phyloP scores from a whole-genome alignment of 2,329 filamentous ascomycete genomes.

The Pseudofabraea citricarpa region DNA sequence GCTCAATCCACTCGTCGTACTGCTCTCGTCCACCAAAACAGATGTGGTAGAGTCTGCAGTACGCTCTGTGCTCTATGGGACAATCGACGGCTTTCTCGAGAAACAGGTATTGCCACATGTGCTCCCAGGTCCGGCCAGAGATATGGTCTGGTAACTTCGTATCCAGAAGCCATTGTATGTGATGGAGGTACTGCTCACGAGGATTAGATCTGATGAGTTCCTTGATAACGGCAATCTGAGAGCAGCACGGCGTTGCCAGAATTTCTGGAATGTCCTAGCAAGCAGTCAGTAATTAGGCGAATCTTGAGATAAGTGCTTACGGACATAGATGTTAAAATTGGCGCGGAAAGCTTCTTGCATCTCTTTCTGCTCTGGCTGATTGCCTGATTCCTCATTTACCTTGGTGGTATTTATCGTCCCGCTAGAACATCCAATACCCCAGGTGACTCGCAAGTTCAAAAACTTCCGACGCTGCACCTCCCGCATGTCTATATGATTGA shows the following conservation, averaged over 20 bases:
- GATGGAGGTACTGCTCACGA: conserved; percentile 47
- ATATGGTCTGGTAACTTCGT: conserved; percentile 48
- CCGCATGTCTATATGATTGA: conserved; percentile 17
- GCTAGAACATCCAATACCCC: conserved; percentile 49
- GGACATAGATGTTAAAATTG: conserved; percentile 17
- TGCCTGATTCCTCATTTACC: conserved; percentile 11
- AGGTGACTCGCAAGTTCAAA: conserved; percentile 55
- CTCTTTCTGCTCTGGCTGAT: conserved; percentile 11
- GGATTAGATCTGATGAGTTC: conserved; percentile 44
- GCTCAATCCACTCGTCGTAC: conserved; percentile 17
- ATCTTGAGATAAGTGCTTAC: too few relatives aligned
- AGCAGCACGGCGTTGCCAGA: conserved; percentile 55
- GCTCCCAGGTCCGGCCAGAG: conserved; percentile 57
- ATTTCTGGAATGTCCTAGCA: conserved; percentile 40
- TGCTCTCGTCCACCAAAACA: conserved; percentile 19
- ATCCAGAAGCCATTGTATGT: conserved; percentile 53
- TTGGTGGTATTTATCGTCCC: conserved; percentile 27
- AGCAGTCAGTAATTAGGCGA: too few relatives aligned
- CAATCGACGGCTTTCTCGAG: conserved; percentile 17
- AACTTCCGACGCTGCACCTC: conserved; percentile 47
- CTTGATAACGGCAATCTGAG: conserved; percentile 57
- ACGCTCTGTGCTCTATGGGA: conserved; percentile 18
- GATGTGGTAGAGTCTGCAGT: conserved; percentile 20
- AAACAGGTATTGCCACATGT: conserved; percentile 50
- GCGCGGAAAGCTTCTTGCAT: conserved; percentile 17